Evolutionary conservation across 257 asterid genomes (phyloP).

Genomic region (Solanum phureja): DNA sequence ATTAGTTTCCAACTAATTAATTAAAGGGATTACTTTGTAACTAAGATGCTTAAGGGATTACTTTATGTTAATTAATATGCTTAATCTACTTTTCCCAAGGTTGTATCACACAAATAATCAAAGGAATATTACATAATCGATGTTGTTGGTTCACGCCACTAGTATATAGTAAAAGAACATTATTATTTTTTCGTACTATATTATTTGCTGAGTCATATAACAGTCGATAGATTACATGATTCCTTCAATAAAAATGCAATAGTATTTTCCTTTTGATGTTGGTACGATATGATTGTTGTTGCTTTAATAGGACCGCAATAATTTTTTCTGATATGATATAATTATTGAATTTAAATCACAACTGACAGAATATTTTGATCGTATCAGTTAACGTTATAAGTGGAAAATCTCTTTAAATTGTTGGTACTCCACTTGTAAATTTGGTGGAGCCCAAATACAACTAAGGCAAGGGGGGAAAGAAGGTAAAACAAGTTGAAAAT

Average conservation of each 20-base stretch:
- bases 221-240: no score
- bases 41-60: not conserved
- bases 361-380: not conserved
- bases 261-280: not conserved
- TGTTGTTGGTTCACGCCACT: not conserved
- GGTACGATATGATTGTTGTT: not conserved
- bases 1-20: not conserved
- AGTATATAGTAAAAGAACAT: not conserved
- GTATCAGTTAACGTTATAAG: not conserved
- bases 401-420: not conserved
- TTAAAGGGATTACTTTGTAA: not conserved
- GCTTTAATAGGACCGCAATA: not conserved
- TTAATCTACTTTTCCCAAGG: not conserved
- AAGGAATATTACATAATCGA: not conserved
- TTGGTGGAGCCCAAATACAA: not conserved
- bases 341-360: not conserved
- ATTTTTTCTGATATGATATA: not conserved
- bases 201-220: not conserved
- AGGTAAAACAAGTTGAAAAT: not conserved
- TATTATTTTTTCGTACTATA: not conserved
- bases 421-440: not conserved
- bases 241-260: not conserved
- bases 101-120: not conserved
- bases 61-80: not conserved
- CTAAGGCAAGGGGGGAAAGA: not conserved